Evolutionary conservation across 1,284 basidiomycete species (phyloP), one percentile per base, ranked within the genome.

Genomic region (Melampsora abietis-canadensis): DNA sequence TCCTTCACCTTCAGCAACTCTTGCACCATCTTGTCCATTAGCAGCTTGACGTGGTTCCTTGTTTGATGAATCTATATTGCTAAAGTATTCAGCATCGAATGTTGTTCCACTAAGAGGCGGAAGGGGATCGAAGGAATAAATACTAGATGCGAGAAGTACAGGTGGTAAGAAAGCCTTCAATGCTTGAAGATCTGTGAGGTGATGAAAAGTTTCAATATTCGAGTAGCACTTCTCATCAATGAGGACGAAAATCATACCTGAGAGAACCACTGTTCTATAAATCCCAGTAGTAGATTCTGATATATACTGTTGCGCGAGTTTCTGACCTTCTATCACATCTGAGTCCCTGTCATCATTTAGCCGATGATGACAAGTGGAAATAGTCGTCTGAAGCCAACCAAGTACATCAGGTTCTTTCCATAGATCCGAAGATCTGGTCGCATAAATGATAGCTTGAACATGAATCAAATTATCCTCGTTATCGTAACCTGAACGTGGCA

Each of bases 381-480:
- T 47, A 4, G 77, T 68, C n/a, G 75, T 76, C 30, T 76, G 65
- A 19, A 96, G 88, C 92, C 93, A 96, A 0, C 85, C 79, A 0
- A 86, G 81, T n/a, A 87, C 83, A 0, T 82, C 79, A 0, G 88
- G 83, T 12, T 89, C 87, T 83, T 94, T 95, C 92, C 92, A 96
- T 7, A 94, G 81, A 0, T 88, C 82, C 17, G 83, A 84, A 0
- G 90, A 89, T 7, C 91, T 89, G 62, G 89, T 87, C 0, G 86
- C 90, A 81, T 96, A 96, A 44, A 95, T 86, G 80, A 92, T 90
- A 0, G 91, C 89, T 12, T 95, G 85, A 14, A 94, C 86, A 77
- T 85, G 84, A 2, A 85, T 76, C 24, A 79, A 61, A 68, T 79
- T 77, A 0, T 77, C 77, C 19, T 77, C 68, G 12, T 66, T 63